phyloP scores from a whole-genome alignment of 352 stramenopile species.

The Phytophthora hybrid region DNA sequence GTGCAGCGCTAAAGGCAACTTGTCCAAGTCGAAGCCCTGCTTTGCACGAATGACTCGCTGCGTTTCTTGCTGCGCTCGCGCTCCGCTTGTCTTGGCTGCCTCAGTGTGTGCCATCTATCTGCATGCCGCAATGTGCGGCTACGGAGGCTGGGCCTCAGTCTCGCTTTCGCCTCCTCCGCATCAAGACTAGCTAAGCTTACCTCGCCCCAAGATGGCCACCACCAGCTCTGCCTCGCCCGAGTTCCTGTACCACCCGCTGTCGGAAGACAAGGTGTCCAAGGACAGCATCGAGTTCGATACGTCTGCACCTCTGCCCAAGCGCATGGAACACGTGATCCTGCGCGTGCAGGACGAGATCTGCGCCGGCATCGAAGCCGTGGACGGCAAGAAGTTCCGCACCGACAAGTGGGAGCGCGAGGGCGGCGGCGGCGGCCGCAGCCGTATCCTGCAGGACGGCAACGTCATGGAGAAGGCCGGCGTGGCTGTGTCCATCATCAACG shows the following conservation, averaged over 20 bases:
- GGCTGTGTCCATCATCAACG: constrained; percentile 97
- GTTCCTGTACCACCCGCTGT: constrained; percentile 69
- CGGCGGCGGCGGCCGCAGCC: constrained; percentile 93
- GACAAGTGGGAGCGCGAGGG: constrained; percentile 95
- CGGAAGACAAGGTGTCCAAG: constrained; percentile 61
- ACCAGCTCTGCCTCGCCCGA: constrained; percentile 16
- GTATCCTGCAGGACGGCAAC: constrained; percentile 93
- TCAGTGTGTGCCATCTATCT: constrained; percentile 28
- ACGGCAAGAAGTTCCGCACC: constrained; percentile 94
- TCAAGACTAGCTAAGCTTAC: constrained; percentile 5
- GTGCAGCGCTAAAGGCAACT: constrained; percentile 14
- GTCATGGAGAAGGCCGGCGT: constrained; percentile 98
- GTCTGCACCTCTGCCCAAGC: constrained; percentile 67
- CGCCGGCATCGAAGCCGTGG: constrained; percentile 86
- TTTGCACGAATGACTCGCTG: constrained; percentile 28
- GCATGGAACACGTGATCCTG: constrained; percentile 81
- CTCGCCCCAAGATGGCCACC: constrained; percentile 21
- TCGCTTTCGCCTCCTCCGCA: constrained; percentile 24
- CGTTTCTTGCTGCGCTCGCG: constrained; percentile 32
- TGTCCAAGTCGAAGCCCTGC: constrained; percentile 2
- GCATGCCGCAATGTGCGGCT: constrained; percentile 24
- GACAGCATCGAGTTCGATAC: constrained; percentile 79
- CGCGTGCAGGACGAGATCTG: constrained; percentile 86
- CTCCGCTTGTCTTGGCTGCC: constrained; percentile 24
- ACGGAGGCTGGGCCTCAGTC: constrained; percentile 15